These are phyloP conservation scores for Sporisorium scitamineum DNA, from an alignment of 1,284 basidiomycete genomes.

Conservation along the genomic window DNA sequence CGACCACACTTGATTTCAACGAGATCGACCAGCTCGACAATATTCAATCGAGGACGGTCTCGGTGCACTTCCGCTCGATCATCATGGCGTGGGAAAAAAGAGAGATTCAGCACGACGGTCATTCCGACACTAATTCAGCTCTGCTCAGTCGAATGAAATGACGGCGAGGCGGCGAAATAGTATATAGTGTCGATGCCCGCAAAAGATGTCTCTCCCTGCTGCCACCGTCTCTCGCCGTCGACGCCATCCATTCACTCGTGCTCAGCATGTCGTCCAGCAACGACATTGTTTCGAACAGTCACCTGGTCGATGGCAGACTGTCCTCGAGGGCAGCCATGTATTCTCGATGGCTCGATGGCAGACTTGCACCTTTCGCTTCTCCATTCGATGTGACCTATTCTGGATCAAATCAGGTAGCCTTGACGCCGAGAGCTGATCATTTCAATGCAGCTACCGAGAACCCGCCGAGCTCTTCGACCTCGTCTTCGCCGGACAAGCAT, in stretches of 20 bases:
- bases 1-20: background rate
- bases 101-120: background rate
- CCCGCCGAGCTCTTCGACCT: background rate
- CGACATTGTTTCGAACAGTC: background rate
- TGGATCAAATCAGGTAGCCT: background rate
- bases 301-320: conserved; percentile 1
- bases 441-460: background rate
- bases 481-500: background rate
- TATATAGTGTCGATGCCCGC: background rate
- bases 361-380: conserved; percentile 3
- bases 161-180: background rate
- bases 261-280: background rate
- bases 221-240: background rate
- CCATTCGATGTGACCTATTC: background rate
- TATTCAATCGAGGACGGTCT: background rate
- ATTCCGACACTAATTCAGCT: background rate
- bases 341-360: conserved; percentile 16
- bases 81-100: background rate
- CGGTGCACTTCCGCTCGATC: background rate
- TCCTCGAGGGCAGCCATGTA: conserved; percentile 5
- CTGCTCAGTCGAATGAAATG: background rate
- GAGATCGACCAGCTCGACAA: conserved; percentile 1
- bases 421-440: background rate
- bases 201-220: background rate
- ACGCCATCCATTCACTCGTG: background rate